Base-by-base conservation (phyloP, 345 rosid genomes). In the Dimocarpus longan region DNA sequence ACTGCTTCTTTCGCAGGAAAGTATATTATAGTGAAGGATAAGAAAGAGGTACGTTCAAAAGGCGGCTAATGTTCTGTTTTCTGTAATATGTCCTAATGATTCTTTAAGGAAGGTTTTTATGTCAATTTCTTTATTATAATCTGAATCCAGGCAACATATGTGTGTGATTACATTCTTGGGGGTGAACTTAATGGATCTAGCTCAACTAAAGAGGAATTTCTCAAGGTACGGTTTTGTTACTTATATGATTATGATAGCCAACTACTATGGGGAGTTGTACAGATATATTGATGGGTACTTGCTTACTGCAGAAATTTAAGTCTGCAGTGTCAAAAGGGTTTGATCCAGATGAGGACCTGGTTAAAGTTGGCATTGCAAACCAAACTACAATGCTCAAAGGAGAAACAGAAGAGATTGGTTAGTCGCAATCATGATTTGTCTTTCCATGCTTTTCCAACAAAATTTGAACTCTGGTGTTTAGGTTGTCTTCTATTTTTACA, bases 301-400 rank as follows among this genome's bases (percentile, higher is more conserved):
- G 79, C 71, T 73, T 80, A 69, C 71, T 88, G 83, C 91, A 96
- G 98, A 96, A 93, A 91, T 96, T 96, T 76, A 93, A 91, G 72
- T 66, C 76, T 75, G 97, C 99, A 6, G 79, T 88, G 59, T 94
- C 98, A 15, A 68, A 85, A 76, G 98, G 99, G 46, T 94, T 96
- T 80, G 95, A 96, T 86, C 99, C 99, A 10, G 97, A 96, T 39
- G 78, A 54, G 6, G 98, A 96, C 85, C 91, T 96, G 65, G 76
- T 84, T 74, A 96, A 93, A 85, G 83, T 88, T 56, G 98, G 98
- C 79, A 93, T 96, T 84, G 99, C 98, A 80, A 96, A 96, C 80
- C 99, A 96, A 83, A 96, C 99, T 48, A 94, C 99, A 39, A 94
- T 94, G 97, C 97, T 96, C 57, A 96, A 94, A 92, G 94, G 98